phyloP scores from a whole-genome alignment of 1,284 basidiomycete genomes.

The Rhodotorula sp. region DNA sequence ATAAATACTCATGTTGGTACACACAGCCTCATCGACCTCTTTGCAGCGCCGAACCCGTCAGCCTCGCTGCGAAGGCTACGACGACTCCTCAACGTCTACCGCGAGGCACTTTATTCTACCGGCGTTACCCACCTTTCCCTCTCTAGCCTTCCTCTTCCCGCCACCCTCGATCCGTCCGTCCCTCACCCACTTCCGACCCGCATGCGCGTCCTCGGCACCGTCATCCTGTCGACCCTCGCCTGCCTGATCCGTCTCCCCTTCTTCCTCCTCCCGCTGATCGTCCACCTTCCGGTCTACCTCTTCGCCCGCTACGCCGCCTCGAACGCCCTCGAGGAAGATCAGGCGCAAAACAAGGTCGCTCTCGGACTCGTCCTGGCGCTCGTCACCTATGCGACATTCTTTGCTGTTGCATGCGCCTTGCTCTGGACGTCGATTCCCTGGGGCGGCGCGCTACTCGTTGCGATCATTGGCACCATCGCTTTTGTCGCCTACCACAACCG shows the following conservation, averaged over 20 bases:
- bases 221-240: constrained; percentile 72
- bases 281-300: constrained; percentile 78
- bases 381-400: constrained; percentile 74
- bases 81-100: constrained; percentile 74
- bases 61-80: constrained; percentile 53
- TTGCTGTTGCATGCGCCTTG: constrained; percentile 77
- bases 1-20: not conserved
- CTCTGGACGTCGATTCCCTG: constrained; percentile 63
- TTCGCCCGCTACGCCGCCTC: constrained; percentile 62
- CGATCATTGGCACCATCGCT: constrained; percentile 50
- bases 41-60: constrained; percentile 38
- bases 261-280: constrained; percentile 72
- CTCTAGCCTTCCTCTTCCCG: constrained; percentile 68
- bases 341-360: constrained; percentile 80
- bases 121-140: constrained; percentile 78
- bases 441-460: constrained; percentile 52
- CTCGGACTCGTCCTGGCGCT: constrained; percentile 73
- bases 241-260: constrained; percentile 74
- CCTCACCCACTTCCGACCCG: constrained; percentile 73
- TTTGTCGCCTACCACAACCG: constrained; percentile 69
- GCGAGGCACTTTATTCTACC: constrained; percentile 77
- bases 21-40: constrained; percentile 40
- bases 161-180: constrained; percentile 68
- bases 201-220: constrained; percentile 70
- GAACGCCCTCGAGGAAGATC: constrained; percentile 68